These are phyloP conservation scores for Soucietia sequanensis DNA, from an alignment of 805 yeast genomes.

Conservation along the genomic window DNA sequence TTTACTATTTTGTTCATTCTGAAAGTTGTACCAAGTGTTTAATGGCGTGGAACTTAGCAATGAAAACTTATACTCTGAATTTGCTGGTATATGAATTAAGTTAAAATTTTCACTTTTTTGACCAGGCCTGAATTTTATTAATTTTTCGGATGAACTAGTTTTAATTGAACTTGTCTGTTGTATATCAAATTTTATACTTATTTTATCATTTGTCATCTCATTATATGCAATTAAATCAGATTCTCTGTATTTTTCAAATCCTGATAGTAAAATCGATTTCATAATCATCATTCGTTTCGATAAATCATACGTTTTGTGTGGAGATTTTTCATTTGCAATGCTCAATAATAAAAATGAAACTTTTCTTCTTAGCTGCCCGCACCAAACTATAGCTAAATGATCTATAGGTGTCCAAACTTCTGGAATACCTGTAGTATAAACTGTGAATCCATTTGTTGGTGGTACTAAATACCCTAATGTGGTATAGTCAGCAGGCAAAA, in stretches of 20 bases:
- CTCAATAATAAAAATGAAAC: constrained; percentile 60
- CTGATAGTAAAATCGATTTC: constrained; percentile 46
- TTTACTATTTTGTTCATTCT: constrained; percentile 6
- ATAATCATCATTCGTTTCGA: constrained; percentile 58
- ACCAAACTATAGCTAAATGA: constrained; percentile 96
- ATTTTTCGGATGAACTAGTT: constrained; percentile 1
- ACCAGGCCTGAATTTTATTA: constrained; percentile 2
- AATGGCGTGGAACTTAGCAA: constrained; percentile 17
- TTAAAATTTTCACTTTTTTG: neutral
- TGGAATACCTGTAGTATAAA: constrained; percentile 83
- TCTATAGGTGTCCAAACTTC: constrained; percentile 92
- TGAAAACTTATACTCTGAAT: constrained; percentile 9
- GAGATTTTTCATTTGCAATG: constrained; percentile 38
- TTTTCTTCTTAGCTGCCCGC: constrained; percentile 75
- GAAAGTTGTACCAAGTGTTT: constrained; percentile 9
- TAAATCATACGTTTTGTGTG: constrained; percentile 52
- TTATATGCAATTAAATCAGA: constrained; percentile 19
- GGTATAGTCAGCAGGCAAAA: constrained; percentile 89
- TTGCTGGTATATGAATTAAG: constrained; percentile 5
- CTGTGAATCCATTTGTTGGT: constrained; percentile 72
- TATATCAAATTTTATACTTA: constrained; percentile 16
- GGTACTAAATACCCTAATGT: constrained; percentile 72
- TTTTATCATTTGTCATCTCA: constrained; percentile 11
- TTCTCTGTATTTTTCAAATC: constrained; percentile 48
- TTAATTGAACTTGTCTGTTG: constrained; percentile 14